Evolutionary conservation across 805 yeast species (phyloP).

Genomic region (Candida morakotiae): DNA sequence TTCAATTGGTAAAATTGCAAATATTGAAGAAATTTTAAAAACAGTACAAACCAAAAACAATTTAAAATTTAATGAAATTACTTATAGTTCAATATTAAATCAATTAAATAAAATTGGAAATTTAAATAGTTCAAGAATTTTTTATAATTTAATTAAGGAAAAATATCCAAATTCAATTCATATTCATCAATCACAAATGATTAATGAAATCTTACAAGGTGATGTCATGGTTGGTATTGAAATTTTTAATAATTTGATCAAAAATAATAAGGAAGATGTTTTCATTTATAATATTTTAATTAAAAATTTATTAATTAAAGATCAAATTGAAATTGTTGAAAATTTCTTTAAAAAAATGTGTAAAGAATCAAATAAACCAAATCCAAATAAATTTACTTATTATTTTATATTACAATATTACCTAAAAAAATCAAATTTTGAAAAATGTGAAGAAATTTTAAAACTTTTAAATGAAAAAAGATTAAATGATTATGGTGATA

Average conservation of each 20-base stretch:
- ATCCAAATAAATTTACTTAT: slow-evolving; percentile 52
- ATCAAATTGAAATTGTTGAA: slow-evolving; percentile 36
- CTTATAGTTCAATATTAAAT: slow-evolving; percentile 50
- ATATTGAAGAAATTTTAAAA: slow-evolving; percentile 35
- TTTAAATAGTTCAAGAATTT: slow-evolving; percentile 45
- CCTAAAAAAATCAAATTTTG: slow-evolving; percentile 23
- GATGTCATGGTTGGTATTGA: slow-evolving; percentile 25
- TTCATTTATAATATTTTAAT: slow-evolving; percentile 42
- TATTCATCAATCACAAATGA: slow-evolving; percentile 44
- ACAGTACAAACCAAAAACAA: slow-evolving; percentile 31
- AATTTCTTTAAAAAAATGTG: slow-evolving; percentile 35
- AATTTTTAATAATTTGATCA: slow-evolving; percentile 31
- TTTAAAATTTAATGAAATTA: slow-evolving; percentile 35
- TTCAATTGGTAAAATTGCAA: slow-evolving; percentile 40
- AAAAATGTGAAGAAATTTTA: slow-evolving; percentile 31
- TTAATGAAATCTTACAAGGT: slow-evolving; percentile 43
- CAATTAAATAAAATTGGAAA: slow-evolving; percentile 50
- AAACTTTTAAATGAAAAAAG: slow-evolving; percentile 31
- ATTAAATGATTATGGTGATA: slow-evolving; percentile 32
- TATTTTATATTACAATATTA: slow-evolving; percentile 44
- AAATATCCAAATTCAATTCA: slow-evolving; percentile 28
- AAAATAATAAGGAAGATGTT: slow-evolving; percentile 29
- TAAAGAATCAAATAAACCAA: slow-evolving; percentile 30
- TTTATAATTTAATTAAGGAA: slow-evolving; percentile 35
- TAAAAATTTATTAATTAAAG: slow-evolving; percentile 20